Base-by-base conservation (phyloP, 305 asterid species). In the Fraxinus nigra region DNA sequence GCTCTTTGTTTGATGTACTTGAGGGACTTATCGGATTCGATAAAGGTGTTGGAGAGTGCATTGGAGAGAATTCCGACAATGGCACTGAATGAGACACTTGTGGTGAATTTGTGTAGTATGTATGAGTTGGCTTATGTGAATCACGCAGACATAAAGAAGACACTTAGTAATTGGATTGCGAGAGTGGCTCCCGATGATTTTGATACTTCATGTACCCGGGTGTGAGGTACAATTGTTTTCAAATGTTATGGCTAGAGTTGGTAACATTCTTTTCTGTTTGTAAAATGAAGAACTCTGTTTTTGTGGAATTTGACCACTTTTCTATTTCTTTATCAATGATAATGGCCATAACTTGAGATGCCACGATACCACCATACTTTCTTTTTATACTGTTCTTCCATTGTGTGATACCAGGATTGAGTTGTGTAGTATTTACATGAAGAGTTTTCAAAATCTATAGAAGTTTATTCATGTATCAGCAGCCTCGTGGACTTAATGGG, bases 101-200 rank as follows among this genome's bases (percentile, higher is more conserved):
- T 96, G 80, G 98, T 92, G 89, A 96, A 96, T 84, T 78, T 96
- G 90, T 96, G 99, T 81, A 94, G 99, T 84, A 96, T 96, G 99
- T 96, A 96, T 88, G 99, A 96, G 82, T 82, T 94, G 88, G 99
- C 99, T 7, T 94, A 92, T 76, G 98, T 96, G 82, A 96, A 93
- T 82, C 98, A 96, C 72, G 90, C 90, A 1, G 99, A 96, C 79
- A 75, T 84, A 13, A 96, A 96, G 95, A 92, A 85, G 94, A 96
- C 99, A 1, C 97, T 96, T 43, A 92, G 96, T 75, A 96, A 86
- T 84, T 96, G 98, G 99, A 96, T 94, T 75, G 97, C 95, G 22
- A 90, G 97, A 87, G 98, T 96, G 84, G 99, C 99, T 78, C 99
- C 98, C 0, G 99, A 96, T 89, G 98, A 96, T 83, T 96, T 96